A percentile compares a stretch with the other conserved stretches of the same genome.
These are phyloP conservation scores for Mycena leptocephala DNA, from an alignment of 768 basidiomycete species.

Conservation along the genomic window DNA sequence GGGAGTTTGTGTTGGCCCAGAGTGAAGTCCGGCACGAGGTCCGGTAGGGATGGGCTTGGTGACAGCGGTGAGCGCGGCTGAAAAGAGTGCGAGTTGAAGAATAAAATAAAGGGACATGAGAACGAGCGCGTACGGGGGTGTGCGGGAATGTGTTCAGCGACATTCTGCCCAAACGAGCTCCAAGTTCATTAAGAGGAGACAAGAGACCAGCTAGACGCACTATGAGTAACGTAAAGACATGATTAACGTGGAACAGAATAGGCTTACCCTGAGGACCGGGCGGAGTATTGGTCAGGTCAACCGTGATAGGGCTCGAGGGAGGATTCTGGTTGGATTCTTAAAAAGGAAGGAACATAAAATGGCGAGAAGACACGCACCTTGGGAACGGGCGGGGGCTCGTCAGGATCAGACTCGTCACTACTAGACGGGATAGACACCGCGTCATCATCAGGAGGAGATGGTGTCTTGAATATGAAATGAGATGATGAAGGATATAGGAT, in stretches of 20 bases:
- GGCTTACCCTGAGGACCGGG: background rate
- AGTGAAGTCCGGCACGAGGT: background rate
- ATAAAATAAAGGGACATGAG: background rate
- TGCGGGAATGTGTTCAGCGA: background rate
- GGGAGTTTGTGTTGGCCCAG: background rate
- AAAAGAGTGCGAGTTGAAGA: background rate
- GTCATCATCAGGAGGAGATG: background rate
- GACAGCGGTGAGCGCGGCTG: background rate
- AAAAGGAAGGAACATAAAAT: background rate
- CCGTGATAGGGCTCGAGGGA: background rate
- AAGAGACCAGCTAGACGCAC: background rate
- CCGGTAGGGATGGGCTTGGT: background rate
- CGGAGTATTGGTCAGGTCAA: background rate
- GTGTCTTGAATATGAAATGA: background rate
- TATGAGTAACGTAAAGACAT: background rate
- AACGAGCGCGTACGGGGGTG: background rate
- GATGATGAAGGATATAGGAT: background rate
- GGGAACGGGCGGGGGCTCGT: background rate
- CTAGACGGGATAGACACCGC: background rate
- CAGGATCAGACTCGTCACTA: background rate
- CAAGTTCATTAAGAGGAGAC: background rate
- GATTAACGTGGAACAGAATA: background rate
- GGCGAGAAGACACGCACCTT: background rate
- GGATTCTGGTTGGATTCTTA: background rate
- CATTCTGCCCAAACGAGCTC: background rate